A percentile compares a stretch with the other conserved stretches of the same genome.
Conservation (phyloP, 371 early-diverging fungal genomes). For the Mortierella sp. region DNA sequence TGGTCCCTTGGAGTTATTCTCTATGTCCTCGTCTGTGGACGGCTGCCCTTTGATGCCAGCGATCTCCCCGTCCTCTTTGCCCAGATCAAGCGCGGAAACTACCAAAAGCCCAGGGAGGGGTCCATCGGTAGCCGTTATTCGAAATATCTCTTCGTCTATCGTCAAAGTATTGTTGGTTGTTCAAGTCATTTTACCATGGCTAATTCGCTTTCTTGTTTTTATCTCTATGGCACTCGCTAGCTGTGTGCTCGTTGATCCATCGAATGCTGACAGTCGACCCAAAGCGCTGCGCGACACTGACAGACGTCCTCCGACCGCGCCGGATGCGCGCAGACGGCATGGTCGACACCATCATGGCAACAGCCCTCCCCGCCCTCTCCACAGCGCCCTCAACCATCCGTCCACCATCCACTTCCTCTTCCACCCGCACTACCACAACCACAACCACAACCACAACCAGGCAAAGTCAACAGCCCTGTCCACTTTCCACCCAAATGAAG, state of each 20-base stretch:
- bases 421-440: background rate
- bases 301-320: slow-evolving; percentile 47
- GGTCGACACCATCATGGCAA: slow-evolving; percentile 34
- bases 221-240: background rate
- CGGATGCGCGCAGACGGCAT: slow-evolving; percentile 53
- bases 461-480: slow-evolving; percentile 22
- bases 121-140: slow-evolving; percentile 55
- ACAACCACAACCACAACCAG: background rate
- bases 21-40: slow-evolving; percentile 80
- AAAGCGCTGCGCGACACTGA: slow-evolving; percentile 61
- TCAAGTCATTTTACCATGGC: background rate
- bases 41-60: slow-evolving; percentile 86
- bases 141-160: no score
- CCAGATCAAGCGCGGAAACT: slow-evolving; percentile 74
- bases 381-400: slow-evolving; percentile 35
- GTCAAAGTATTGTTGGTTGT: background rate
- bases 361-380: slow-evolving; percentile 29
- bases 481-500: slow-evolving; percentile 40
- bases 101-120: slow-evolving; percentile 63
- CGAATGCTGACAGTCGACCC: slow-evolving; percentile 71
- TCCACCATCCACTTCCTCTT: slow-evolving; percentile 14
- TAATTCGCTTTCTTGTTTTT: background rate
- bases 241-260: slow-evolving; percentile 59
- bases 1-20: slow-evolving; percentile 87
- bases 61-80: slow-evolving; percentile 80